Base-by-base conservation (phyloP, 2,329 filamentous ascomycete species). In the Myotisia sp. region DNA sequence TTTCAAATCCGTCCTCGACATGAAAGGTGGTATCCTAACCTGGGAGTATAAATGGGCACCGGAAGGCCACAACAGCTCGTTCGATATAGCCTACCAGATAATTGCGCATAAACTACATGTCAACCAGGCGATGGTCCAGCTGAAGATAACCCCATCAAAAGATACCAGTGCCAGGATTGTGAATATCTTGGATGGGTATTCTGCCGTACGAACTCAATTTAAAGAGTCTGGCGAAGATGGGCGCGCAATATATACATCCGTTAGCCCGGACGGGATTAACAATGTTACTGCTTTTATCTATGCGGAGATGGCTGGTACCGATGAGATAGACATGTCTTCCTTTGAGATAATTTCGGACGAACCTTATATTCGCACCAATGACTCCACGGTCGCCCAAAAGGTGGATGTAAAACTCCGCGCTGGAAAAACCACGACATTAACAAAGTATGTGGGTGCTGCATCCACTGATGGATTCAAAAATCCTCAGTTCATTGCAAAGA, bases 21-120 rank as follows among this genome's bases (percentile, higher is more conserved):
- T 79, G 47, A 70, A 68, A 43, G 65, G 64, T n/a, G 78, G 74
- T 1, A 49, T 76, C 6, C 58, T 76, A 39, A 64, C 63, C 9
- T 83, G 78, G 74, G 59, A 62, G 3, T 80, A 79, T 46, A 71
- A 58, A 5, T 84, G 79, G 79, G 68, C 59, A 2, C 78, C 77
- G 1, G 50, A 48, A 7, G 51, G 53, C 1, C 53, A 56, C 3
- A 57, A 57, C 9, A 59, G 55, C 2, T 57, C 62, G 0, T 74
- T 77, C 38, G 60, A 71, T 9, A 62, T 82, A 21, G 63, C 60
- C n/a, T 81, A 79, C 45, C 63, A 68, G n/a, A 60, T 81, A 42
- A 73, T 80, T 43, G 66, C 72, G 7, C 68, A 78, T 54, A 77
- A 77, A 50, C 54, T 76, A 31, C 55, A 70, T 34, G 60, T 76